These are phyloP conservation scores for Colletotrichum scovillei DNA, from an alignment of 2,329 filamentous ascomycete genomes.

Conservation along the genomic window DNA sequence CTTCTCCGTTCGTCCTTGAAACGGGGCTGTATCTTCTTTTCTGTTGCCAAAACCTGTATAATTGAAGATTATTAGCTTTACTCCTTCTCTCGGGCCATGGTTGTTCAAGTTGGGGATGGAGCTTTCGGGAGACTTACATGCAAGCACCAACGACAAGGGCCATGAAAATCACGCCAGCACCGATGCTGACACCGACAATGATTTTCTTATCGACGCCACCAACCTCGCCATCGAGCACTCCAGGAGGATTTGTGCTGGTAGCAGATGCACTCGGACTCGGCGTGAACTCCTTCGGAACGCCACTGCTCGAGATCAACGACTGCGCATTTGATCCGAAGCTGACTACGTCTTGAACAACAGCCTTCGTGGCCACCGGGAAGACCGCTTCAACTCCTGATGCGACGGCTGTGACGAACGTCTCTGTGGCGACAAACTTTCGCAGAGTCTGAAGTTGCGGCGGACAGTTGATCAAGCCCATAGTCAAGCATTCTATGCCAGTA, in stretches of 20 bases:
- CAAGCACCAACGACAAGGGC: slow-evolving; percentile 41
- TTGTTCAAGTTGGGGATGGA: too few species aligned
- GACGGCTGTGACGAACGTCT: slow-evolving; percentile 54
- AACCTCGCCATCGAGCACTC: slow-evolving; percentile 40
- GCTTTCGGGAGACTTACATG: neutral
- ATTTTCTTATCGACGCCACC: slow-evolving; percentile 54
- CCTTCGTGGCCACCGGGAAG: slow-evolving; percentile 43
- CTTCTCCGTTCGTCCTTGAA: neutral
- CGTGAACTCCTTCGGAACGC: neutral
- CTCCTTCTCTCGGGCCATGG: neutral
- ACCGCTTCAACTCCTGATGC: slow-evolving; percentile 49
- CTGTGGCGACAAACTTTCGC: slow-evolving; percentile 48
- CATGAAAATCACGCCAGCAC: slow-evolving; percentile 55
- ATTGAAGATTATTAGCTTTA: neutral
- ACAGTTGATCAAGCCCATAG: slow-evolving; percentile 57
- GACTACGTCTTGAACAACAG: neutral
- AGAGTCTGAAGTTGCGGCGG: slow-evolving; percentile 62
- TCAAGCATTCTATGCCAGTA: slow-evolving; percentile 56
- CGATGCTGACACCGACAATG: slow-evolving; percentile 61
- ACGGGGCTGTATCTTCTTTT: slow-evolving; percentile 1
- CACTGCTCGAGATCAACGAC: slow-evolving; percentile 17
- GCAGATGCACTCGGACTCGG: neutral
- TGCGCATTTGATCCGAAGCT: slow-evolving; percentile 4
- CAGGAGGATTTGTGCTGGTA: neutral
- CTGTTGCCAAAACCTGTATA: neutral